Evolutionary conservation across 495 filamentous ascomycete genomes (phyloP).

Genomic region (Penicillium cosmopolitanum): DNA sequence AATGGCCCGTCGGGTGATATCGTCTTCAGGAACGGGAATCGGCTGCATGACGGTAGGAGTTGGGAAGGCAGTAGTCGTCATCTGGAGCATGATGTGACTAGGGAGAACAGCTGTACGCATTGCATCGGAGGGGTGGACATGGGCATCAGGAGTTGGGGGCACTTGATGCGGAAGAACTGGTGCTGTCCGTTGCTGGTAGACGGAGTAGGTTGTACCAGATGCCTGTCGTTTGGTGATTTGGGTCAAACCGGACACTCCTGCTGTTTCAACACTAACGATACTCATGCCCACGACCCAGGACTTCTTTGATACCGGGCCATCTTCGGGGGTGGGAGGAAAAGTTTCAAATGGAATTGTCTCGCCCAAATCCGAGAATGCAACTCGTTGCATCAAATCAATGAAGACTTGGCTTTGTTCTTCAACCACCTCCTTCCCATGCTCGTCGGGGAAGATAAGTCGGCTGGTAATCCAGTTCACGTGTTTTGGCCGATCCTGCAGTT

Average conservation of each 20-base stretch:
- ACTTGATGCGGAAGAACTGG: constrained; percentile 69
- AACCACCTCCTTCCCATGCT: constrained; percentile 70
- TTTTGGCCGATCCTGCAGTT: constrained; percentile 77
- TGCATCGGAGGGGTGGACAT: constrained; percentile 38
- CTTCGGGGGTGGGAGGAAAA: constrained; percentile 63
- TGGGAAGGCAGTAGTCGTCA: constrained; percentile 65
- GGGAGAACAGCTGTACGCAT: constrained; percentile 62
- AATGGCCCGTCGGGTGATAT: constrained; percentile 75
- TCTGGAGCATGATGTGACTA: constrained; percentile 81
- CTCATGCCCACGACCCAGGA: constrained; percentile 88
- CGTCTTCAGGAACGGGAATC: constrained; percentile 82
- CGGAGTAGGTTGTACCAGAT: constrained; percentile 79
- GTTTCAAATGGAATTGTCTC: constrained; percentile 52
- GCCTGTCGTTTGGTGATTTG: constrained; percentile 83
- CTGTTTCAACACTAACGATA: constrained; percentile 83
- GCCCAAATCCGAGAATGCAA: constrained; percentile 81
- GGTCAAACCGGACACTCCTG: constrained; percentile 70
- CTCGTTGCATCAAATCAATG: constrained; percentile 93
- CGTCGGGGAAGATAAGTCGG: constrained; percentile 74
- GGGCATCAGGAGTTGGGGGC: constrained; percentile 51
- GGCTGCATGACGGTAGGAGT: constrained; percentile 69
- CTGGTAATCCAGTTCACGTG: constrained; percentile 93
- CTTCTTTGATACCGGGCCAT: constrained; percentile 71
- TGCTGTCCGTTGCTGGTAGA: constrained; percentile 71
- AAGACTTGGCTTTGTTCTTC: constrained; percentile 95